Percentiles rank a stretch among this genome's conserved stretches.
These are phyloP conservation scores for Eucalyptus fibrosa DNA, from an alignment of 345 rosid species.

Conservation along the genomic window DNA sequence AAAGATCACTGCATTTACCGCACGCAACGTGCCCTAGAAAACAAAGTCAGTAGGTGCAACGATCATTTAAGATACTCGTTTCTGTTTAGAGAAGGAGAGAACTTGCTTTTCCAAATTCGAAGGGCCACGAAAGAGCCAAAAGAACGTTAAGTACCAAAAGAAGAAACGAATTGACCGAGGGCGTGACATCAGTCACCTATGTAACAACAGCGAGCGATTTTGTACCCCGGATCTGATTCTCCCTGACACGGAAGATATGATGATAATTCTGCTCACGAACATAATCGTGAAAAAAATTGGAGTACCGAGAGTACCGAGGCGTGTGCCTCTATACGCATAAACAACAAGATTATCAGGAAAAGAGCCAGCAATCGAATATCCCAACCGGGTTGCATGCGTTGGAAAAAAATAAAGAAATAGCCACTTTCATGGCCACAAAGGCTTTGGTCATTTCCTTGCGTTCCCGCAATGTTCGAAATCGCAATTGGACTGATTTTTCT, in stretches of 20 bases:
- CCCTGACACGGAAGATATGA: background rate
- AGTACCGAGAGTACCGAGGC: background rate
- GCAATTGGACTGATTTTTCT: background rate
- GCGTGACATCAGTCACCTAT: background rate
- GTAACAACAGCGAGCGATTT: background rate
- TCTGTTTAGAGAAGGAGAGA: background rate
- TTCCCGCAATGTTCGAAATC: background rate
- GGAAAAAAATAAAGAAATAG: background rate
- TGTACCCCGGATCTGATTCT: background rate
- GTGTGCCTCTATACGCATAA: background rate
- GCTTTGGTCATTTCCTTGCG: background rate
- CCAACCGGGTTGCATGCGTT: background rate
- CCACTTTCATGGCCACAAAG: background rate
- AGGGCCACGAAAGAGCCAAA: background rate
- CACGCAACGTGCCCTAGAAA: background rate
- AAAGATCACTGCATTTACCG: background rate
- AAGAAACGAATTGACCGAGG: background rate
- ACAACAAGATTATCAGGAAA: background rate
- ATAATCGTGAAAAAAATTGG: background rate
- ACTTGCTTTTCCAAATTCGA: background rate
- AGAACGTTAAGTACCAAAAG: background rate
- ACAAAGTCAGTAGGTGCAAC: background rate
- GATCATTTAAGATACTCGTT: background rate
- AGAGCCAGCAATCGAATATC: background rate
- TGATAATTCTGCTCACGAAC: background rate